Conservation (phyloP, 2,329 filamentous ascomycete genomes). For the Scortechinia acanthostroma region DNA sequence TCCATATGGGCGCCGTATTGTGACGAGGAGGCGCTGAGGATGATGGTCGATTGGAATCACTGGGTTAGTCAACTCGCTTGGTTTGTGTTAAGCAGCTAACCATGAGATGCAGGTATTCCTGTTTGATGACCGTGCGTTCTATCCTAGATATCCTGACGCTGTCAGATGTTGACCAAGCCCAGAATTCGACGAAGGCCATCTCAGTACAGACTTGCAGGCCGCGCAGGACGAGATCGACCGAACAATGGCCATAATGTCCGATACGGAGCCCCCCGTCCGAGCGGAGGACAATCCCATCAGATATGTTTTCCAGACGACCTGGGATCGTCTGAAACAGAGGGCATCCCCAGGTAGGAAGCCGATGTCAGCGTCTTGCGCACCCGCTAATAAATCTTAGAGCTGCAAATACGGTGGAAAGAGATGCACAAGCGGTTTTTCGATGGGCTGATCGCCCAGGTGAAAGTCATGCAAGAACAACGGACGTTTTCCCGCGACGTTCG, state of each 20-base stretch:
- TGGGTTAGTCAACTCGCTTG: slow-evolving; percentile 8
- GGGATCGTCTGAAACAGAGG: slow-evolving; percentile 11
- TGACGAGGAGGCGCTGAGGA: slow-evolving; percentile 10
- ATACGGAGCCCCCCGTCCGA: slow-evolving; percentile 10
- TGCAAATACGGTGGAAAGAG: slow-evolving; percentile 3
- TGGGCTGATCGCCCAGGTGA: slow-evolving; percentile 10
- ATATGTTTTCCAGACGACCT: slow-evolving; percentile 15
- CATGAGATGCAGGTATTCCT: slow-evolving; percentile 4
- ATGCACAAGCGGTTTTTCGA: slow-evolving; percentile 7
- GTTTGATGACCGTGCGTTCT: slow-evolving; percentile 9
- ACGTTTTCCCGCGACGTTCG: slow-evolving; percentile 7
- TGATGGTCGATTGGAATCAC: slow-evolving; percentile 16
- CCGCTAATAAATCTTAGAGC: background rate
- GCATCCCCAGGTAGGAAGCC: slow-evolving; percentile 3
- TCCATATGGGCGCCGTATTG: slow-evolving; percentile 13
- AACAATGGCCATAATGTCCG: slow-evolving; percentile 11
- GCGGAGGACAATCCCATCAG: slow-evolving; percentile 11
- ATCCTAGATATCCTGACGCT: background rate
- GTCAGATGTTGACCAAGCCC: background rate
- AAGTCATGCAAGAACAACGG: slow-evolving; percentile 5
- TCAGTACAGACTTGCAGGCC: slow-evolving; percentile 11
- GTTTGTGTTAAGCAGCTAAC: background rate
- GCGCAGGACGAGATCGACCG: slow-evolving; percentile 12
- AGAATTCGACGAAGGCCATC: slow-evolving; percentile 19
- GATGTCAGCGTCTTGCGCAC: background rate